Percentiles rank a stretch among this genome's conserved stretches.
Evolutionary conservation across 139 green algal species (phyloP).

Genomic region (Trebouxia sp.): DNA sequence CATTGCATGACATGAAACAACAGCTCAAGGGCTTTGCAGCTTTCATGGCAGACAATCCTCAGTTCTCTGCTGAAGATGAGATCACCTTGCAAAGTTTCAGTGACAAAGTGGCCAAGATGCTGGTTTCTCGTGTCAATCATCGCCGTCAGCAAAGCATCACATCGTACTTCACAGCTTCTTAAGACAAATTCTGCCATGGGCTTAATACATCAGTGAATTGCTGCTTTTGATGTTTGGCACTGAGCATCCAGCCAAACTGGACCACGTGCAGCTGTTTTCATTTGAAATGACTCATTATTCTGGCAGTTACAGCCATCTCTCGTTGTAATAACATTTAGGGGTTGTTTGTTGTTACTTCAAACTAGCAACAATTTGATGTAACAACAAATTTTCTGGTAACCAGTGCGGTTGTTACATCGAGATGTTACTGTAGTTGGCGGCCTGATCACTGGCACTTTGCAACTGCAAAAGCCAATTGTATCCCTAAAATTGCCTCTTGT

Average conservation of each 20-base stretch:
- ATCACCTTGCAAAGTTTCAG: background rate
- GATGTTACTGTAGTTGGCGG: conserved; percentile 7
- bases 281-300: background rate
- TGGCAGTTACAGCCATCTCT: conserved; percentile 14
- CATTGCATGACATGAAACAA: background rate
- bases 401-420: conserved; percentile 14
- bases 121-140: conserved; percentile 7
- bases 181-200: conserved; percentile 15
- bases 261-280: conserved; percentile 10
- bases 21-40: conserved; percentile 6
- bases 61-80: conserved; percentile 1
- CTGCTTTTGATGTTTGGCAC: conserved; percentile 1
- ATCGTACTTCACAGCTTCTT: conserved; percentile 5
- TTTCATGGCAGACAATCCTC: background rate
- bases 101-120: conserved; percentile 14
- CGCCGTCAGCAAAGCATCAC: background rate
- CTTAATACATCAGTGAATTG: too few species aligned
- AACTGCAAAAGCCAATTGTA: too few species aligned
- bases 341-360: conserved; percentile 4
- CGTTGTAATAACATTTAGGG: conserved; percentile 11
- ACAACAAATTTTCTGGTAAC: conserved; percentile 13
- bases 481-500: too few species aligned
- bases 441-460: too few species aligned
- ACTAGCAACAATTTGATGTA: conserved; percentile 15
- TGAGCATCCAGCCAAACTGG: conserved; percentile 3